These are phyloP conservation scores for Dittrichia graveolens DNA, from an alignment of 129 eudicot genomes.

Conservation along the genomic window DNA sequence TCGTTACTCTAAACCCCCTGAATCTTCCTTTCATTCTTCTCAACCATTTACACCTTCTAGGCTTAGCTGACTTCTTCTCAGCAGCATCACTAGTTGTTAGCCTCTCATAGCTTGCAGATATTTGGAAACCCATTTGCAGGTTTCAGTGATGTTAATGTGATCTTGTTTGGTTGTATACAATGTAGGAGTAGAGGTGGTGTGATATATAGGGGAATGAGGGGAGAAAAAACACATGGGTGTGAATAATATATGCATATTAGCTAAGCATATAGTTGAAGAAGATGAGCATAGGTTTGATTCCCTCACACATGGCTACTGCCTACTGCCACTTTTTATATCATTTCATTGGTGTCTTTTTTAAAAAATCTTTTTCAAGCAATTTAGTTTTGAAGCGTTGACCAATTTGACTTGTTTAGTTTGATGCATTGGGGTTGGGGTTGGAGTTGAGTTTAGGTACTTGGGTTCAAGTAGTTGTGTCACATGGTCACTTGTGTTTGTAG, in stretches of 20 bases:
- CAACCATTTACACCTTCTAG: slow-evolving; percentile 16
- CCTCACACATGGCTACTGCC: slow-evolving; percentile 15
- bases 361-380: too few relatives aligned
- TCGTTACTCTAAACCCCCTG: slow-evolving; percentile 18
- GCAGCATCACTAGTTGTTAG: not conserved
- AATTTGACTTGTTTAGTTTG: not conserved
- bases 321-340: not conserved
- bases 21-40: slow-evolving; percentile 6
- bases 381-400: too few relatives aligned
- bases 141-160: too few relatives aligned
- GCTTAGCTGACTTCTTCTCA: not conserved
- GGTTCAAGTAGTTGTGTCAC: not conserved
- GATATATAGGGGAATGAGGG: slow-evolving; percentile 5
- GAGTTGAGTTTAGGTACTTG: not conserved
- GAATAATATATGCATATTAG: not conserved
- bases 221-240: slow-evolving; percentile 24
- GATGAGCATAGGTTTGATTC: slow-evolving; percentile 4
- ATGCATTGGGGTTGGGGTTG: not conserved
- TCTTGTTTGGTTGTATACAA: not conserved
- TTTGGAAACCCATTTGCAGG: slow-evolving; percentile 10
- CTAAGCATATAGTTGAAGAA: not conserved
- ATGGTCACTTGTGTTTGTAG: slow-evolving; percentile 8
- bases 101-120: slow-evolving; percentile 1
- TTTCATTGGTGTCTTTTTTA: too few relatives aligned
- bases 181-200: not conserved